phyloP scores from a whole-genome alignment of 2,329 filamentous ascomycete genomes.

The Chaetothyriales sp. region DNA sequence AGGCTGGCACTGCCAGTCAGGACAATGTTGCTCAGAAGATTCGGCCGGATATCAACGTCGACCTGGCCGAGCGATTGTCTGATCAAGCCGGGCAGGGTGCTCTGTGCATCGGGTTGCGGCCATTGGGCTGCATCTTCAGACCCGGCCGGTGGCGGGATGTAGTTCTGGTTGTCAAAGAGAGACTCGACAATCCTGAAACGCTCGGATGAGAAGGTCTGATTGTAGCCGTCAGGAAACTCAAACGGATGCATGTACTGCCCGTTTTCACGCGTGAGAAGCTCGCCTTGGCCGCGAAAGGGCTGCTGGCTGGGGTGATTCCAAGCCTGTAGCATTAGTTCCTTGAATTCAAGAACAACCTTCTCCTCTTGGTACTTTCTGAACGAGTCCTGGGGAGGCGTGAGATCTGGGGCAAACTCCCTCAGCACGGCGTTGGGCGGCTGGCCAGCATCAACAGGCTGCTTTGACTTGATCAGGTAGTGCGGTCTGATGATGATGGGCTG shows the following conservation, averaged over 20 bases:
- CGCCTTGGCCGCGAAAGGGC: conserved; percentile 15
- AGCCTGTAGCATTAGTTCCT: conserved; percentile 89
- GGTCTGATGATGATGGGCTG: conserved; percentile 66
- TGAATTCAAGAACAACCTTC: conserved; percentile 86
- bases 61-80: conserved; percentile 62
- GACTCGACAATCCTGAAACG: conserved; percentile 77
- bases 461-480: conserved; percentile 76
- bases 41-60: conserved; percentile 75
- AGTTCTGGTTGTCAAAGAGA: conserved; percentile 75
- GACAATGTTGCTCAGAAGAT: conserved; percentile 77
- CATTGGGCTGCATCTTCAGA: conserved; percentile 21
- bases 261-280: conserved; percentile 56
- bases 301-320: conserved; percentile 45
- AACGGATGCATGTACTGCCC: conserved; percentile 59
- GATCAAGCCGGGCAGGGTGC: conserved; percentile 75
- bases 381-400: conserved; percentile 47
- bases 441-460: conserved; percentile 76
- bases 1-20: conserved; percentile 80
- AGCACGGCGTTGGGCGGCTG: conserved; percentile 60
- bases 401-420: conserved; percentile 53
- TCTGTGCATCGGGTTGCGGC: conserved; percentile 49
- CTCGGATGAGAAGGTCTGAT: conserved; percentile 84
- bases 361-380: conserved; percentile 83
- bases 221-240: conserved; percentile 93
- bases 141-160: conserved; percentile 40